Evolutionary conservation across 2,329 filamentous ascomycete genomes (phyloP).

Genomic region (Arthrobotrys sphaeroides): DNA sequence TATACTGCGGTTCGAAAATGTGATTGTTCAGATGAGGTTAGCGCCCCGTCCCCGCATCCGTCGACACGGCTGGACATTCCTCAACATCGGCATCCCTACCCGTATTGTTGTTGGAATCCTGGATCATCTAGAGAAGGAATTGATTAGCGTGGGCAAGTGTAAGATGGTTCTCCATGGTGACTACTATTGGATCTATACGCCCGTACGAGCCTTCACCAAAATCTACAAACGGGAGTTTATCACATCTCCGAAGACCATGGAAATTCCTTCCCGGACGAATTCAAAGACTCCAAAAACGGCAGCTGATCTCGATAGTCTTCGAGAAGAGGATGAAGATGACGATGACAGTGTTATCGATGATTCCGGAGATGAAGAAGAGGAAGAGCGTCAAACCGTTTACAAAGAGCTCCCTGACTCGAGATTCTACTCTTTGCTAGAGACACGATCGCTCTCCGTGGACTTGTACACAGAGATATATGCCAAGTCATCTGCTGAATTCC

Average conservation of each 20-base stretch:
- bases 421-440: conserved; percentile 51
- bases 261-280: conserved; percentile 39
- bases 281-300: conserved; percentile 48
- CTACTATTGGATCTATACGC: conserved; percentile 53
- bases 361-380: conserved; percentile 48
- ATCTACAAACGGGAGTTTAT: conserved; percentile 49
- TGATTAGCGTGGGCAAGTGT: conserved; percentile 47
- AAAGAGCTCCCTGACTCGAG: conserved; percentile 49
- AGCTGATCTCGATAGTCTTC: conserved; percentile 29
- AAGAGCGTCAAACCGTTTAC: conserved; percentile 45
- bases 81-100: conserved; percentile 51
- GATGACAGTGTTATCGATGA: conserved; percentile 49
- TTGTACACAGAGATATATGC: conserved; percentile 52
- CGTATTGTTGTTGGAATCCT: conserved; percentile 49
- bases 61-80: conserved; percentile 53
- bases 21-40: conserved; percentile 50
- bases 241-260: conserved; percentile 14
- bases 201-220: conserved; percentile 50
- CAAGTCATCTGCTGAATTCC: conserved; percentile 40
- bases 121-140: conserved; percentile 47
- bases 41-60: conserved; percentile 48
- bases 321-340: conserved; percentile 41
- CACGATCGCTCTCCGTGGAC: conserved; percentile 48
- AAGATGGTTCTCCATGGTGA: conserved; percentile 53
- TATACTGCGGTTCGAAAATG: conserved; percentile 52